Evolutionary conservation across 2,329 filamentous ascomycete genomes (phyloP).

Genomic region (Sporothrix brunneoviolacea): DNA sequence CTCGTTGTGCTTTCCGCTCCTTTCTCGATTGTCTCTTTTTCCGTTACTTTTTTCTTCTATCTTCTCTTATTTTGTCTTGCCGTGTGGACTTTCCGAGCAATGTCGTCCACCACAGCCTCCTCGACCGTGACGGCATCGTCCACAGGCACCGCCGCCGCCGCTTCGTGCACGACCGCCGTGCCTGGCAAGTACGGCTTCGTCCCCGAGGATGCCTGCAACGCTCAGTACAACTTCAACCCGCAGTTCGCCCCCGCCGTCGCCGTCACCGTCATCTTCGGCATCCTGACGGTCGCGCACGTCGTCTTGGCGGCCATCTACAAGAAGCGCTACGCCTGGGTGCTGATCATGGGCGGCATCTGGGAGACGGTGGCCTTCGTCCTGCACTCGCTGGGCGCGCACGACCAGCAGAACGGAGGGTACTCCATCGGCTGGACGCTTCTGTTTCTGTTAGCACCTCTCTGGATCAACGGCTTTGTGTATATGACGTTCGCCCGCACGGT

Average conservation of each 20-base stretch:
- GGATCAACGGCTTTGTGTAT: slow-evolving; percentile 40
- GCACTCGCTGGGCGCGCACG: slow-evolving; percentile 28
- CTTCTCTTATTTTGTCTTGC: background rate
- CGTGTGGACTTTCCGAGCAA: too few relatives aligned
- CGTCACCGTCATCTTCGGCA: slow-evolving; percentile 22
- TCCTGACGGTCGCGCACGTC: slow-evolving; percentile 21
- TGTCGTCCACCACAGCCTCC: background rate
- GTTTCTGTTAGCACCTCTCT: slow-evolving; percentile 36
- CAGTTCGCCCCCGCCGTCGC: slow-evolving; percentile 23
- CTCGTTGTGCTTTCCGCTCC: too few relatives aligned
- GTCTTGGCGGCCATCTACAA: slow-evolving; percentile 20
- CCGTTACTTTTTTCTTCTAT: background rate
- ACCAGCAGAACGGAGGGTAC: slow-evolving; percentile 32
- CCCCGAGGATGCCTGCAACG: slow-evolving; percentile 23
- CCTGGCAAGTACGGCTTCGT: slow-evolving; percentile 23
- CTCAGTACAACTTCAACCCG: slow-evolving; percentile 25
- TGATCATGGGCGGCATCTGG: slow-evolving; percentile 34
- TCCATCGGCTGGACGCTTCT: slow-evolving; percentile 28
- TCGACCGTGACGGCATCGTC: background rate
- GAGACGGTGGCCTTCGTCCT: slow-evolving; percentile 34
- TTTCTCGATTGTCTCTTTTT: background rate
- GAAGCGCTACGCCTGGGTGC: slow-evolving; percentile 28
- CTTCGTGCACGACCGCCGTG: slow-evolving; percentile 8
- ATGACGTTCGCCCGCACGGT: slow-evolving; percentile 37
- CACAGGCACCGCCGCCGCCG: background rate